These are phyloP conservation scores for Coleophoma crateriformis DNA, from an alignment of 2,329 filamentous ascomycete species.

Conservation along the genomic window DNA sequence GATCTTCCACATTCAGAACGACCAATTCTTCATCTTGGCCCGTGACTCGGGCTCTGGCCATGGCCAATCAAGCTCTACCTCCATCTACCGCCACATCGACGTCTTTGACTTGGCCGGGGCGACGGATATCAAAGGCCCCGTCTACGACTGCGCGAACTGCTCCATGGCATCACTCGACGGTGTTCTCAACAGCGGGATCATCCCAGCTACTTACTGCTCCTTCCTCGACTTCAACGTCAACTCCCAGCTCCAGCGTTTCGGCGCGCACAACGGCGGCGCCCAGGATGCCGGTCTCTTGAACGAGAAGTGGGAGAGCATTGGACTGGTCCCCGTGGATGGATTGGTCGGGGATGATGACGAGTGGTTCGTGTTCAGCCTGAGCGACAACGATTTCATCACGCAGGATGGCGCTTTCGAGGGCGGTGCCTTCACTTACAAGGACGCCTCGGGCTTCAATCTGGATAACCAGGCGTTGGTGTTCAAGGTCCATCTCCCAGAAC, in stretches of 20 bases:
- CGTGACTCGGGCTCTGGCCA: slow-evolving; percentile 57
- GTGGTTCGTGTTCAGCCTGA: slow-evolving; percentile 63
- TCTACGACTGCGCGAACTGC: slow-evolving; percentile 32
- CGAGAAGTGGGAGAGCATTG: slow-evolving; percentile 73
- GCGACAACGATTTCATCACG: slow-evolving; percentile 72
- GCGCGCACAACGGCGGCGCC: slow-evolving; percentile 61
- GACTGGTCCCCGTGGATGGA: slow-evolving; percentile 52
- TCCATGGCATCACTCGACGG: slow-evolving; percentile 37
- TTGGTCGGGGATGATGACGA: slow-evolving; percentile 42
- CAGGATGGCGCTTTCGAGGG: slow-evolving; percentile 56
- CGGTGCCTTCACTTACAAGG: slow-evolving; percentile 46
- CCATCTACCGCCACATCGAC: slow-evolving; percentile 64
- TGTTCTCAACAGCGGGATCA: slow-evolving; percentile 46
- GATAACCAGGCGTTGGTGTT: slow-evolving; percentile 58
- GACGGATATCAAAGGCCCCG: slow-evolving; percentile 51
- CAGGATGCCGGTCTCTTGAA: slow-evolving; percentile 57
- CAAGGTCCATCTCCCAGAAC: slow-evolving; percentile 21
- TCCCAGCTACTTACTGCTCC: slow-evolving; percentile 54
- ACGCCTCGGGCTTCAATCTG: slow-evolving; percentile 48
- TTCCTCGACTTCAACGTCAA: slow-evolving; percentile 68
- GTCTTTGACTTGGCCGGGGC: slow-evolving; percentile 58
- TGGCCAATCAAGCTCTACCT: slow-evolving; percentile 44
- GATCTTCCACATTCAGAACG: slow-evolving; percentile 56
- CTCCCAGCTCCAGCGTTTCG: slow-evolving; percentile 57
- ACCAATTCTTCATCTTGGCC: slow-evolving; percentile 62